Base-by-base conservation (phyloP, 2,329 filamentous ascomycete species). In the Grosmannia serpens region DNA sequence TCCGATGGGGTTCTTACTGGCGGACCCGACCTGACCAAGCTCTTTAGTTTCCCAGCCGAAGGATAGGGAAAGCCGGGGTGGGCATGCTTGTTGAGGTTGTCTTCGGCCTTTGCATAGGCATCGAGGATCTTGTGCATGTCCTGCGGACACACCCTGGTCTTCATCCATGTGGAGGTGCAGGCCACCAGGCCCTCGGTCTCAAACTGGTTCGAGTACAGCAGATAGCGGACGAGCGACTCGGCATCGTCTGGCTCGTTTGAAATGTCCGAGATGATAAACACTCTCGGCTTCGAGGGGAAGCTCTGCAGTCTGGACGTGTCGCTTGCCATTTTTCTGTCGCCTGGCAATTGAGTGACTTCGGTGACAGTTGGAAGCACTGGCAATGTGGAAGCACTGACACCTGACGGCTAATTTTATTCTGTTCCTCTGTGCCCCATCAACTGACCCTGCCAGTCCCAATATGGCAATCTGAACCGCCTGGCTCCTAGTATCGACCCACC, bases 41-140 rank as follows among this genome's bases (percentile, higher is more conserved):
- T 60, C 15, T 60, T 63, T 29, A 70, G 61, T 46, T 68, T 61
- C 2, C 70, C 63, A 7, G 67, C 68, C 2, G 67, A 59, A 0
- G 71, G 71, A 59, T 74, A 76, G 9, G 62, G 65, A 4, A 64
- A 63, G 54, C 73, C 69, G 0, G 69, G 69, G 59, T 75, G 75
- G 2, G 70, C 71, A 62, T 79, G 75, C 2, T 62, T 63, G 58
- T 78, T 77, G 10, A 83, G 68, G 59, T 77, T 82, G 15, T 74
- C 71, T 24, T 72, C 70, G 1, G 73, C 74, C 27, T 71, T 63
- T 3, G 64, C 70, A 60, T 78, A 78, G 4, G 71, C 75, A 52
- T 77, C 66, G 53, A 77, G 58, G 44, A 77, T 75, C 38, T 70
- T 70, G 58, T 70, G 66, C 64, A 78, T 75, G 41, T 75, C 70